These are phyloP conservation scores for Phaeophleospora eucalypticola DNA, from an alignment of 2,329 filamentous ascomycete genomes.

Conservation along the genomic window DNA sequence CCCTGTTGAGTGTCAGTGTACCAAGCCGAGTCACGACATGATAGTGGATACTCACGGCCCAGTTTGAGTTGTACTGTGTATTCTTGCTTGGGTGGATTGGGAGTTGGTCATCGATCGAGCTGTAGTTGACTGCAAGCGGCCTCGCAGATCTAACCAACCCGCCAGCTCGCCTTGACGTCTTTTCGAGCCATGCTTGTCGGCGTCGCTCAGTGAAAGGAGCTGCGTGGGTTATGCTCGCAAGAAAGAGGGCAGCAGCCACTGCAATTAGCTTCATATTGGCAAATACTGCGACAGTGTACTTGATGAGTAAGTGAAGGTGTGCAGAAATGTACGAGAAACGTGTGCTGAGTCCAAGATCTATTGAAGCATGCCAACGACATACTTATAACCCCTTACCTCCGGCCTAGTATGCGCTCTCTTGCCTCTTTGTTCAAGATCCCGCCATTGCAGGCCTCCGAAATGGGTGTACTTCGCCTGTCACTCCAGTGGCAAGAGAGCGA, in stretches of 20 bases:
- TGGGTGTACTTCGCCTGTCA: no score
- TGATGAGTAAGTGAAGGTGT: no score
- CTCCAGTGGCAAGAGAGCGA: no score
- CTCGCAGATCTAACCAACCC: conserved; percentile 25
- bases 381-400: no score
- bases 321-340: no score
- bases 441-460: no score
- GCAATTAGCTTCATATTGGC: conserved; percentile 49
- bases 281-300: no score
- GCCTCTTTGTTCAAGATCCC: no score
- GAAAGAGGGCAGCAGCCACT: conserved; percentile 33
- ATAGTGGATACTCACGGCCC: conserved; percentile 42
- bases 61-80: conserved; percentile 54
- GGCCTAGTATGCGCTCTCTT: no score
- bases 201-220: conserved; percentile 33
- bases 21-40: neutral
- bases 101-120: conserved; percentile 23
- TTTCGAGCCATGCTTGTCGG: conserved; percentile 28
- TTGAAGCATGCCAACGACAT: no score
- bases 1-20: conserved; percentile 25
- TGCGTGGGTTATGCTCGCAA: conserved; percentile 42
- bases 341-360: no score
- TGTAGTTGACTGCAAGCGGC: conserved; percentile 32
- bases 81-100: conserved; percentile 38
- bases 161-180: conserved; percentile 30